Evolutionary conservation across 2,329 filamentous ascomycete species (phyloP).

Genomic region (Nemania serpens): DNA sequence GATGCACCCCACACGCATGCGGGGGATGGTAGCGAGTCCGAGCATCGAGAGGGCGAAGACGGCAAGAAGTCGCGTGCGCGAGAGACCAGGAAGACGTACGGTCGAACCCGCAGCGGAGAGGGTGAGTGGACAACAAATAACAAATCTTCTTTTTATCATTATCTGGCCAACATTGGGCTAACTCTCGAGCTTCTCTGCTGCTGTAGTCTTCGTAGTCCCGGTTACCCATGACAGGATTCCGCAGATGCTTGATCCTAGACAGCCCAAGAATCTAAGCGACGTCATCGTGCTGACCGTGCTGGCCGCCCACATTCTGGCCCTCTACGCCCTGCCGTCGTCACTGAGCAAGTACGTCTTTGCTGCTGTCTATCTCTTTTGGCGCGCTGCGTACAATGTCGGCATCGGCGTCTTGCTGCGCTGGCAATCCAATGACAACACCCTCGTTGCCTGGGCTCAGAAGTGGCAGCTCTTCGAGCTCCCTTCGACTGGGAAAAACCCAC

Average conservation of each 20-base stretch:
- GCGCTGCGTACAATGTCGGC: constrained; percentile 88
- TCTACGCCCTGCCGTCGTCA: constrained; percentile 72
- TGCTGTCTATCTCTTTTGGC: constrained; percentile 86
- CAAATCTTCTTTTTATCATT: neutral
- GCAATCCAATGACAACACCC: constrained; percentile 85
- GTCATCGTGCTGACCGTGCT: constrained; percentile 78
- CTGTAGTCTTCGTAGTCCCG: constrained; percentile 88
- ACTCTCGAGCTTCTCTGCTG: neutral
- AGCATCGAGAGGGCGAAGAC: constrained; percentile 11
- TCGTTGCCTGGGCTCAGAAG: constrained; percentile 86
- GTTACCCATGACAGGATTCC: constrained; percentile 99
- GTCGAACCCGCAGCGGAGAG: constrained; percentile 86
- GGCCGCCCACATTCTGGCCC: constrained; percentile 71
- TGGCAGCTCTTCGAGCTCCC: constrained; percentile 86
- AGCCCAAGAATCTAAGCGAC: constrained; percentile 95
- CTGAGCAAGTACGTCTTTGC: constrained; percentile 80
- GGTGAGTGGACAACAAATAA: constrained; percentile 61
- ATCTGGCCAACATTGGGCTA: neutral
- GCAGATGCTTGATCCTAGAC: constrained; percentile 88
- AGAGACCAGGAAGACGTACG: constrained; percentile 74
- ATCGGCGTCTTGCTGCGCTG: constrained; percentile 88
- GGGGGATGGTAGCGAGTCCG: constrained; percentile 10
- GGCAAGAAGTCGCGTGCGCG: constrained; percentile 21
- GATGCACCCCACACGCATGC: constrained; percentile 27
- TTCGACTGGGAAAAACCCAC: constrained; percentile 77